phyloP scores from a whole-genome alignment of 164 flowering plant species.

The Litsea cubeba region DNA sequence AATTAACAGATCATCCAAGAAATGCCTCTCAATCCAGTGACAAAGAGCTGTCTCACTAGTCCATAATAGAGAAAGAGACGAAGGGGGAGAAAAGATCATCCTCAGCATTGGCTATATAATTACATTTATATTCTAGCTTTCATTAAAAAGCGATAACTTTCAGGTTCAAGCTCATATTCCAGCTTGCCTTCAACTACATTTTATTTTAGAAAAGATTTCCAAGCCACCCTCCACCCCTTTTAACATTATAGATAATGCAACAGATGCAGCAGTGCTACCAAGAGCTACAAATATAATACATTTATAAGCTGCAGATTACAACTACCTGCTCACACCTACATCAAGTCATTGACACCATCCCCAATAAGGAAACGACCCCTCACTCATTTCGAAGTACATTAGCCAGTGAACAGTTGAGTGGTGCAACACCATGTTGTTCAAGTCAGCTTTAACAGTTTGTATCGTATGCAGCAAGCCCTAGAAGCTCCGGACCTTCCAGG shows the following conservation, averaged over 20 bases:
- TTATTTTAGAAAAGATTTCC: background rate
- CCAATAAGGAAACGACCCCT: background rate
- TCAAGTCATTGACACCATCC: background rate
- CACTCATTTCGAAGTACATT: background rate
- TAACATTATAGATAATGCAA: background rate
- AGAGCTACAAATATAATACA: background rate
- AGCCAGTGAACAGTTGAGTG: background rate
- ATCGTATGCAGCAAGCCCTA: slow-evolving; percentile 78
- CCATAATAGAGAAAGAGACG: too few species aligned
- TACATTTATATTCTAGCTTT: too few species aligned
- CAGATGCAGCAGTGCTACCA: background rate
- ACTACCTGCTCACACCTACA: background rate
- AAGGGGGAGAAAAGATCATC: too few species aligned
- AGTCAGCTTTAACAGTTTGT: slow-evolving; percentile 50
- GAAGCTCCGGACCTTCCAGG: slow-evolving; percentile 86
- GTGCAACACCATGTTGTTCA: background rate
- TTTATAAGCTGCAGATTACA: slow-evolving; percentile 1
- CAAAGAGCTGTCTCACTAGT: too few species aligned
- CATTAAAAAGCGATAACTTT: too few species aligned
- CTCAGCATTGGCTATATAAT: too few species aligned
- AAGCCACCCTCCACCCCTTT: background rate
- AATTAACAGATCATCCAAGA: too few species aligned
- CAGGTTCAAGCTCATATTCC: too few species aligned
- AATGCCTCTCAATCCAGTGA: too few species aligned
- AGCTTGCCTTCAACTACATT: too few species aligned